A percentile compares a stretch with the other conserved stretches of the same genome.
Evolutionary conservation across 2,329 filamentous ascomycete genomes (phyloP).

Genomic region (Fonsecaea erecta): DNA sequence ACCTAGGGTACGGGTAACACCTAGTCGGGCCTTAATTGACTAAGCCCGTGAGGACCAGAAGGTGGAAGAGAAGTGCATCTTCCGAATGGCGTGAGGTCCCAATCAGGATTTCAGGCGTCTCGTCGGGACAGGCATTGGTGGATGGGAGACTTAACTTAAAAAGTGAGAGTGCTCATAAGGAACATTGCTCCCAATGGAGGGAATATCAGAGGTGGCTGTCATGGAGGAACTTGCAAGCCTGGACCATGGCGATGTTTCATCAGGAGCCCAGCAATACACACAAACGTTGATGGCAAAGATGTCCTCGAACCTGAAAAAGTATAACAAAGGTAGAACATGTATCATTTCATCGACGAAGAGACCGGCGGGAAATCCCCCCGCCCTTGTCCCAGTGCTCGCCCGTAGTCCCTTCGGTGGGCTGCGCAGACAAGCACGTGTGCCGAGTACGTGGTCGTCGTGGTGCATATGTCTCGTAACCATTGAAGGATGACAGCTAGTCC

Average conservation of each 20-base stretch:
- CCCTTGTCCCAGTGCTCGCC: neutral
- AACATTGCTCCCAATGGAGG: too few species aligned
- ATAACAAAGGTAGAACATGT: too few species aligned
- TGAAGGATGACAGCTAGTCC: slow-evolving; percentile 1
- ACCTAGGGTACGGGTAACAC: neutral
- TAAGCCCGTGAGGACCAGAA: neutral
- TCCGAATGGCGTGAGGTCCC: neutral
- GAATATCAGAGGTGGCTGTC: too few species aligned
- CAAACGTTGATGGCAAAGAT: too few species aligned
- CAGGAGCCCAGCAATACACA: too few species aligned
- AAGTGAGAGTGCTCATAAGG: too few species aligned
- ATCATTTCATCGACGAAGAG: neutral
- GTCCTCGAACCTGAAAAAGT: too few species aligned
- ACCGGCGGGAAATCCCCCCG: neutral
- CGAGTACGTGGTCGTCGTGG: neutral
- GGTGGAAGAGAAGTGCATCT: neutral
- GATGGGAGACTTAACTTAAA: too few species aligned
- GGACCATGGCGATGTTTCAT: too few species aligned
- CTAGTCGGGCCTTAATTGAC: neutral
- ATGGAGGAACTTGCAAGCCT: too few species aligned
- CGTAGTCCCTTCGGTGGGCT: neutral
- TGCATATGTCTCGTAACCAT: neutral
- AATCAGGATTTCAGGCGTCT: neutral
- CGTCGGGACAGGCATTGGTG: neutral
- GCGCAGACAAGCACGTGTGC: neutral